These are phyloP conservation scores for Apophysomyces sp. DNA, from an alignment of 371 early-diverging fungal species.

Conservation along the genomic window DNA sequence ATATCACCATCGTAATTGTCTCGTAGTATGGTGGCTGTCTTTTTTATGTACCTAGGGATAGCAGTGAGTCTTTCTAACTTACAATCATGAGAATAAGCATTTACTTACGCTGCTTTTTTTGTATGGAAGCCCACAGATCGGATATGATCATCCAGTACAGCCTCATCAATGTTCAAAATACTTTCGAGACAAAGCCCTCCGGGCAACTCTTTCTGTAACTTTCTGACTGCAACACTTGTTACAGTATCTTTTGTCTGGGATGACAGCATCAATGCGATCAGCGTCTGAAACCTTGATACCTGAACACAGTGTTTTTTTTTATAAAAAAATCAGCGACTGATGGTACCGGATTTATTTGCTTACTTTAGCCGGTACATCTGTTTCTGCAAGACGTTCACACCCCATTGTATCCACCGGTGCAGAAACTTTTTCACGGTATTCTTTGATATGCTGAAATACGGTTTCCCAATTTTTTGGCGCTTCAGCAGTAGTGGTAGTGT, in stretches of 20 bases:
- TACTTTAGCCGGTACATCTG: conserved; percentile 20
- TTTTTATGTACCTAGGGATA: conserved; percentile 67
- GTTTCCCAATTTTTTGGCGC: conserved; percentile 67
- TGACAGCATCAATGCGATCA: conserved; percentile 92
- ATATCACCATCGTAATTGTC: conserved; percentile 83
- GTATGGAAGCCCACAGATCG: conserved; percentile 91
- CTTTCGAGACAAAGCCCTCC: conserved; percentile 65
- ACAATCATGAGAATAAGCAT: neutral
- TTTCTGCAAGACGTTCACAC: conserved; percentile 77
- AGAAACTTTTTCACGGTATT: conserved; percentile 53
- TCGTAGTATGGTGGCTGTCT: conserved; percentile 70
- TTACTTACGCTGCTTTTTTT: conserved; percentile 70
- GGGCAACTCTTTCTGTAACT: conserved; percentile 61
- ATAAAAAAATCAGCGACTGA: neutral
- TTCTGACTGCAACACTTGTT: conserved; percentile 77
- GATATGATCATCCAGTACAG: conserved; percentile 72
- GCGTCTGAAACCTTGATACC: conserved; percentile 82
- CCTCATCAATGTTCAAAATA: conserved; percentile 55
- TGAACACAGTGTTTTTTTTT: conserved; percentile 16
- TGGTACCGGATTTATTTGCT: conserved; percentile 3
- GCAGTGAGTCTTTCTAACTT: neutral
- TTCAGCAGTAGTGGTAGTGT: neutral
- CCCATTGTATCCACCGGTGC: conserved; percentile 98
- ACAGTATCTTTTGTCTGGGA: conserved; percentile 96
- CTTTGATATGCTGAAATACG: conserved; percentile 62